Base-by-base conservation (phyloP, 352 stramenopile species). In the Pythium guiyangense region DNA sequence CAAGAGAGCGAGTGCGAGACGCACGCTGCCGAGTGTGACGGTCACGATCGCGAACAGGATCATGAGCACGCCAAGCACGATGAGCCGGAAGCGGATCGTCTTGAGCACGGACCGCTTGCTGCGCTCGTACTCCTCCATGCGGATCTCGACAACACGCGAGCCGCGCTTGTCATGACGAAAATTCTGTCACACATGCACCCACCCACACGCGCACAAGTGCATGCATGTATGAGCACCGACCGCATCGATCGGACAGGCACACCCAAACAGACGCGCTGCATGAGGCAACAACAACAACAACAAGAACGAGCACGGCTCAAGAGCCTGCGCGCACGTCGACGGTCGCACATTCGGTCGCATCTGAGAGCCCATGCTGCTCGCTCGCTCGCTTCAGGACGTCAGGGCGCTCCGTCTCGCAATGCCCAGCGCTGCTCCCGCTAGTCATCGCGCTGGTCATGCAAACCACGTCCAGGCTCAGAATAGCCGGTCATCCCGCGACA, bases 101-200 rank as follows among this genome's bases (percentile, higher is more conserved):
- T 81, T 80, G 26, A 92, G 70, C 22, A 90, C 86, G 10, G 70
- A 78, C 14, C 68, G 71, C 60, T 92, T 92, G 62, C 71, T 88
- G 53, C 76, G 70, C 59, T 86, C 63, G 46, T 90, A 90, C 60
- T 92, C 83, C 39, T 84, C 73, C 56, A 77, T 80, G 42, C 69
- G 73, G 47, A 92, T 71, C 45, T 92, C 78, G 25, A 92, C 83
- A 25, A 90, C 74, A n/a, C 75, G 67, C 10, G 69, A 69, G 9
- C 77, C 71, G 22, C 74, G 74, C 60, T 72, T 74, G 47, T 83
- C 72, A 42, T 90, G 76, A 34, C 77, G 79, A 54, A 92, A 90
- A 59, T 77, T 90, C 79, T 90, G 20, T 9, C 20, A 54, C 18
- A 22, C 4, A 18, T 14, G 34, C 15, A 55, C 3, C 31, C 20